A percentile compares a stretch with the other conserved stretches of the same genome.
These are phyloP conservation scores for Boletus reticuloceps DNA, from an alignment of 768 basidiomycete species.

Conservation along the genomic window DNA sequence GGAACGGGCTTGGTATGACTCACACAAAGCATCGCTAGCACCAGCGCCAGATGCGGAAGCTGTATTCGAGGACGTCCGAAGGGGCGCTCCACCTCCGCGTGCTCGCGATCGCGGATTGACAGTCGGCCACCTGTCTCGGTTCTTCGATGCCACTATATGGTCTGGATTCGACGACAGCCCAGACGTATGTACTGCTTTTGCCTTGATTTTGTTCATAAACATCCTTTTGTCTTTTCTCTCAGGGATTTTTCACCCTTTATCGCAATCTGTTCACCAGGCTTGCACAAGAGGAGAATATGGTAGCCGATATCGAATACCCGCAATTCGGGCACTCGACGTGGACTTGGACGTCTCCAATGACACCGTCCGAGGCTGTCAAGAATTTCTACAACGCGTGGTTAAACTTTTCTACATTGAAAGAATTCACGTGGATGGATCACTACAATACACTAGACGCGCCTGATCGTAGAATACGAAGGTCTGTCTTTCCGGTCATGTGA, in stretches of 20 bases:
- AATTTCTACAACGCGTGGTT: constrained; percentile 85
- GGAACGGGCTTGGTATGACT: constrained; percentile 99
- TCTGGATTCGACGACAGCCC: constrained; percentile 59
- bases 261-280: constrained; percentile 83
- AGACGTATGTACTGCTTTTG: constrained; percentile 42
- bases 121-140: constrained; percentile 74
- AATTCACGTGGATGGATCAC: constrained; percentile 83
- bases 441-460: constrained; percentile 86
- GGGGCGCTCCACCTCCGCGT: constrained; percentile 56
- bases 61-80: constrained; percentile 82
- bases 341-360: constrained; percentile 57
- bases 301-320: constrained; percentile 58
- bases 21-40: constrained; percentile 75
- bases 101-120: constrained; percentile 73
- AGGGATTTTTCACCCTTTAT: constrained; percentile 93
- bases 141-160: constrained; percentile 77
- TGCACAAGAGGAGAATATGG: constrained; percentile 66
- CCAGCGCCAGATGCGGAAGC: constrained; percentile 82
- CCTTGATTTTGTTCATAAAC: not conserved
- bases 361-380: constrained; percentile 50
- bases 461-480: constrained; percentile 82
- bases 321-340: constrained; percentile 80
- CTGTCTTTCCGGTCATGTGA: constrained; percentile 15
- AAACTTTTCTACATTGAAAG: constrained; percentile 83
- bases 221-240: not conserved